Conservation (phyloP, 75 land plant genomes). For the Pinus taeda region DNA sequence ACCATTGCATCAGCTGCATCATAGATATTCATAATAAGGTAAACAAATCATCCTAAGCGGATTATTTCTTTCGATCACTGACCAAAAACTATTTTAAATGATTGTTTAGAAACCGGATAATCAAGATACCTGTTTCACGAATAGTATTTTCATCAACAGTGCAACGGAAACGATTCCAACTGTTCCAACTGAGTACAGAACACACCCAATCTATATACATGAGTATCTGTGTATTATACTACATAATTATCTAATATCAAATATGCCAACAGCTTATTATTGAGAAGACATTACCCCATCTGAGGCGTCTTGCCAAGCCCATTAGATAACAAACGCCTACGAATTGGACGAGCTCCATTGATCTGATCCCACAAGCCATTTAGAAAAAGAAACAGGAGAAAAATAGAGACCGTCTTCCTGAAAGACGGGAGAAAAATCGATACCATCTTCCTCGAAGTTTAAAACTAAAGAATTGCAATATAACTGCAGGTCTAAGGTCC, state of each 20-base stretch:
- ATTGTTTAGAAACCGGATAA: neutral
- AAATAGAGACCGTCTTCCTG: no score
- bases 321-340: constrained; percentile 12
- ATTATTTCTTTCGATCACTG: neutral
- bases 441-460: no score
- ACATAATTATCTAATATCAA: neutral
- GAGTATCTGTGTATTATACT: neutral
- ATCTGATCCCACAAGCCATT: no score
- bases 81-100: neutral
- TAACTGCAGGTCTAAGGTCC: no score
- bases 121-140: constrained; percentile 57
- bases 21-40: neutral
- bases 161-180: constrained; percentile 85
- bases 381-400: no score
- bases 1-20: constrained; percentile 83
- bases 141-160: constrained; percentile 55
- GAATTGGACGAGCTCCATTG: no score
- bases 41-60: neutral
- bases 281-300: constrained; percentile 57
- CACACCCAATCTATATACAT: neutral
- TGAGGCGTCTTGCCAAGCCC: constrained; percentile 72
- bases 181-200: constrained; percentile 69
- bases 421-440: no score
- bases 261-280: neutral
- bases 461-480: no score